Evolutionary conservation across 768 basidiomycete genomes (phyloP), one percentile per base, ranked within the genome.

Genomic region (Russula compacta): DNA sequence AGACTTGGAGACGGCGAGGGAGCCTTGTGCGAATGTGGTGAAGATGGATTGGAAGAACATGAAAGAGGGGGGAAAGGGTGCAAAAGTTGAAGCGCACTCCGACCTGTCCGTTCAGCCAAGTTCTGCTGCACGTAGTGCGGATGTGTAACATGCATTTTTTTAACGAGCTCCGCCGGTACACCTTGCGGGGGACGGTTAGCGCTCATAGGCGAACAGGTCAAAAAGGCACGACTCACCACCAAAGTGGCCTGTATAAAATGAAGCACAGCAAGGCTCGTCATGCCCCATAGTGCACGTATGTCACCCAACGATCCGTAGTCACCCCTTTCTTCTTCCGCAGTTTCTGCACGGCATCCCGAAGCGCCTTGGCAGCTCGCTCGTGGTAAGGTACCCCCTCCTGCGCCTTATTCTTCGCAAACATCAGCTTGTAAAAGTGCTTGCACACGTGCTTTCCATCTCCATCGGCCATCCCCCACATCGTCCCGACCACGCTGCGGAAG

Each of bases 401-500:
- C n/a, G 15, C 24, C 11, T 24, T 24, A 15, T n/a, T 17, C 24
- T 53, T 40, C 40, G 36, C 15, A 32, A 60, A 49, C 21, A 64
- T 33, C 32, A 29, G 24, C 36, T 40, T n/a, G 33, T 64, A 61
- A 11, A 64, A 61, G 9, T 5, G 38, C 36, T 48, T 42, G 6
- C 59, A 60, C 12, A 66, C n/a, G 7, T 46, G n/a, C 35, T n/a
- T 32, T 12, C 61, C 65, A n/a, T 66, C 65, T 21, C 15, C 19
- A 12, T 66, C 65, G 0, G 46, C 54, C 62, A 66, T 66, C 10
- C 14, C 53, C 65, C 65, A 66, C 58, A 64, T 54, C 2, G 53
- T 54, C 40, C 29, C 53, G 11, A 54, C 53, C 7, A 54, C 53
- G 53, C 53, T 54, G 39, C 59, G 53, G 56, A 59, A 66, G 14